Evolutionary conservation across 164 flowering plant species (phyloP).

Genomic region (Kingdonia uniflora): DNA sequence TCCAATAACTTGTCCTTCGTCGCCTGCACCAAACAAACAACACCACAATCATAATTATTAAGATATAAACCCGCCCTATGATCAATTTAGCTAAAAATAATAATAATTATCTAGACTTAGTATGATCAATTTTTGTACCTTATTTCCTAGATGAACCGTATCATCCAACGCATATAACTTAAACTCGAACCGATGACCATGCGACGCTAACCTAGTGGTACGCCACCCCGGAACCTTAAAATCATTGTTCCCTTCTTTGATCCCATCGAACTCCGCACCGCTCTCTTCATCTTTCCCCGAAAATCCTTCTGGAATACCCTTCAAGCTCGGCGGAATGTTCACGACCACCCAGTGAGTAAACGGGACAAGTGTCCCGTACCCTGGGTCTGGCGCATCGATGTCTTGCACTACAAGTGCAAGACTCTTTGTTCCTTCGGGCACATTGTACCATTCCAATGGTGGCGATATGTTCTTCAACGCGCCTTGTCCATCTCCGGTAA

Average conservation of each 20-base stretch:
- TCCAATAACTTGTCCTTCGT: conserved; percentile 71
- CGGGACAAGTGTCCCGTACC: conserved; percentile 53
- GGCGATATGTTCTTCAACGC: conserved; percentile 64
- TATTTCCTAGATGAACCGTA: too few species aligned
- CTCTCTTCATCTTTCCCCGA: conserved; percentile 51
- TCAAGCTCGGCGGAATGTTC: conserved; percentile 58
- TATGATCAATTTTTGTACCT: too few species aligned
- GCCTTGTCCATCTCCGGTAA: conserved; percentile 72
- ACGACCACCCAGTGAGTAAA: conserved; percentile 70
- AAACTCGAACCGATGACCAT: conserved; percentile 67
- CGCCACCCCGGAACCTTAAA: too few species aligned
- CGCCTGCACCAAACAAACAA: too few species aligned
- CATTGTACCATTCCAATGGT: conserved; percentile 77
- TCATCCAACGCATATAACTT: too few species aligned
- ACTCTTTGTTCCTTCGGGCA: conserved; percentile 60
- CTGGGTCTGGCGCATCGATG: conserved; percentile 62
- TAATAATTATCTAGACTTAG: neutral
- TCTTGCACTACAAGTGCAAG: conserved; percentile 70
- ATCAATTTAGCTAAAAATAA: neutral
- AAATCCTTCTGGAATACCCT: conserved; percentile 71
- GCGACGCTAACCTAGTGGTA: conserved; percentile 39
- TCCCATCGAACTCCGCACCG: conserved; percentile 42
- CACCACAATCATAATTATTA: too few species aligned
- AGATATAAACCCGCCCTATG: conserved; percentile 47
- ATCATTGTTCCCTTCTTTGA: conserved; percentile 68